Base-by-base conservation (phyloP, 225 moss, liverwort and hornwort species). In the Anthoceros angustus region DNA sequence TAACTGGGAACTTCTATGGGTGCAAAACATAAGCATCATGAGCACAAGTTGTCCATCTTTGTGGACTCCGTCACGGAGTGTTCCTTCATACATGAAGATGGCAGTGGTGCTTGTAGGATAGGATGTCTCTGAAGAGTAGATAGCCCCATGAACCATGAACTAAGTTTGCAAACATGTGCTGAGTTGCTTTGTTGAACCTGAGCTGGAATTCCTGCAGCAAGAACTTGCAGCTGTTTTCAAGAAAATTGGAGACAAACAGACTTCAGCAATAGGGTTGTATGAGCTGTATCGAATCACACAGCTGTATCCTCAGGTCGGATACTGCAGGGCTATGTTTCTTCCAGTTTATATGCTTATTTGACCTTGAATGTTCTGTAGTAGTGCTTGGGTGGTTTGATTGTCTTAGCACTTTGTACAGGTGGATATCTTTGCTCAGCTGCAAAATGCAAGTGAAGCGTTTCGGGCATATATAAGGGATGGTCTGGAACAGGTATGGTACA, bases 161-260 rank as follows among this genome's bases (percentile, higher is more conserved):
- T 20, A 7, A 3, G 2, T 67, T 67, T 43, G 46, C 25, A 16
- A 3, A 14, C n/a, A 23, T 11, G 11, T 49, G 67, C 38, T 43
- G 10, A 41, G n/a, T 25, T 25, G 18, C 10, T 2, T 66, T 23
- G 39, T 55, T 7, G 7, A 55, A 43, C 25, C 25, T 61, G 15
- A 42, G 6, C 25, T 48, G 20, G 60, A 15, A 1, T 55, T 55
- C 41, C 14, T 72, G 72, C 79, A 85, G 79, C 94, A 95, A 80
- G 94, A 95, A 76, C 82, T 95, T 42, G 90, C 94, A 73, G 90
- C 94, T 25, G 85, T 95, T 32, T 95, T 95, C 72, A 95, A 95
- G 71, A 95, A 95, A 74, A 95, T 95, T 64, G 94, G 94, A 66
- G 90, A 95, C 66, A 95, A 95, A 69, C 94, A 95, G 75, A 95